Conservation (phyloP, 441 rosid species). For the Populus hybrid region DNA sequence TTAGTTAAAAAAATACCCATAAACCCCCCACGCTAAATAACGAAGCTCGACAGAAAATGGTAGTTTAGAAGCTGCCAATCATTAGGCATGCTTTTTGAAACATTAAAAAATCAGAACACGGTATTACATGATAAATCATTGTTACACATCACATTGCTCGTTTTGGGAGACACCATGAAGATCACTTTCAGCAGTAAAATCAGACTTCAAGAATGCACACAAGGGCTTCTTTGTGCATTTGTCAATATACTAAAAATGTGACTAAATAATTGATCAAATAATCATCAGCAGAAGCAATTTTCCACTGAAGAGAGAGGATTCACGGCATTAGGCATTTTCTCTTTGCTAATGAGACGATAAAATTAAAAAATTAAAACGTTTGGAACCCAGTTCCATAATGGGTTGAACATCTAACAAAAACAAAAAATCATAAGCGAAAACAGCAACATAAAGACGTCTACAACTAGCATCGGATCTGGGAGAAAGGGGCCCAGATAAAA, state of each 20-base stretch:
- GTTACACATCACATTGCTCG: background rate
- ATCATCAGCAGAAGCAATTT: background rate
- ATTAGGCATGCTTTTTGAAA: background rate
- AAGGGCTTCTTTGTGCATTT: background rate
- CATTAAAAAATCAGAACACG: background rate
- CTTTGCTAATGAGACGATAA: background rate
- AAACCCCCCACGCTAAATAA: background rate
- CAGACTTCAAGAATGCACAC: background rate
- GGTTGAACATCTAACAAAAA: background rate
- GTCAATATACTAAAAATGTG: background rate
- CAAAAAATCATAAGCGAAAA: background rate
- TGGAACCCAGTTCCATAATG: background rate
- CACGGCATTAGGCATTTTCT: background rate
- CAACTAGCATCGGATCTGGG: background rate
- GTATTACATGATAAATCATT: background rate
- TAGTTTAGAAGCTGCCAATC: background rate
- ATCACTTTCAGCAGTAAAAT: background rate
- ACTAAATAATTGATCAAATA: background rate
- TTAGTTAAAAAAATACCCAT: background rate
- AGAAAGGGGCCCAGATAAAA: background rate
- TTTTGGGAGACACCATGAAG: background rate
- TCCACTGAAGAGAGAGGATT: background rate
- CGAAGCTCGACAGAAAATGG: background rate
- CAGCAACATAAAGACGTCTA: background rate
- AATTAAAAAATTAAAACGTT: background rate